Percentiles rank a stretch among this genome's conserved stretches.
phyloP scores from a whole-genome alignment of 345 rosid species.

The Cardiospermum halicacabum region DNA sequence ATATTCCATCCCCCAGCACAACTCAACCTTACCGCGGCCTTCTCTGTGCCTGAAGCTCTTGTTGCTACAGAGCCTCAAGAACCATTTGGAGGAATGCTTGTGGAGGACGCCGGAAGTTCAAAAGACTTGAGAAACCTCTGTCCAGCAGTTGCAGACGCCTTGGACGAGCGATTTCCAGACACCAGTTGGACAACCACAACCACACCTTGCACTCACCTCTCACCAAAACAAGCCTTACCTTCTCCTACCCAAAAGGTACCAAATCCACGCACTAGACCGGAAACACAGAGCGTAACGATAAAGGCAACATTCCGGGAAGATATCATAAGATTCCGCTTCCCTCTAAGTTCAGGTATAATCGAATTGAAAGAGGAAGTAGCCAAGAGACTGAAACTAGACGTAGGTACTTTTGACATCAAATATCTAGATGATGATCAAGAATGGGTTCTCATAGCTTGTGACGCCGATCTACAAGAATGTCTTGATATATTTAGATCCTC shows the following conservation, averaged over 20 bases:
- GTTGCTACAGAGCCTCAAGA: slow-evolving; percentile 37
- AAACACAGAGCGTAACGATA: slow-evolving; percentile 44
- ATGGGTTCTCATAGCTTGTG: slow-evolving; percentile 76
- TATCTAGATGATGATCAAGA: slow-evolving; percentile 83
- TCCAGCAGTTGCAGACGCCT: slow-evolving; percentile 38
- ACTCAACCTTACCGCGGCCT: slow-evolving; percentile 31
- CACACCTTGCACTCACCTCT: slow-evolving; percentile 17
- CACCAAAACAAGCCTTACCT: slow-evolving; percentile 20
- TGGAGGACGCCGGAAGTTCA: slow-evolving; percentile 79
- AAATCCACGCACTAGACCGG: slow-evolving; percentile 24
- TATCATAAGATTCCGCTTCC: slow-evolving; percentile 74
- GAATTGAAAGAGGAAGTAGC: slow-evolving; percentile 83
- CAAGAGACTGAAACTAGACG: slow-evolving; percentile 76
- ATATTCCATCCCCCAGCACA: slow-evolving; percentile 28
- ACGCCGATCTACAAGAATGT: slow-evolving; percentile 83
- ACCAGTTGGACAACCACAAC: slow-evolving; percentile 44
- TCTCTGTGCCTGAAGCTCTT: slow-evolving; percentile 39
- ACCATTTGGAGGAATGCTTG: slow-evolving; percentile 58
- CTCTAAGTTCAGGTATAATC: slow-evolving; percentile 40
- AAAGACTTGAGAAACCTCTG: slow-evolving; percentile 79
- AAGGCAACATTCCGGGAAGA: slow-evolving; percentile 81
- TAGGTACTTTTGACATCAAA: slow-evolving; percentile 69
- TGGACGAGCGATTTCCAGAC: slow-evolving; percentile 53
- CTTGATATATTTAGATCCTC: slow-evolving; percentile 61
- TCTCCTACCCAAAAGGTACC: slow-evolving; percentile 28